Conservation (phyloP, 2,329 filamentous ascomycete species). For the Botryotinia calthae region DNA sequence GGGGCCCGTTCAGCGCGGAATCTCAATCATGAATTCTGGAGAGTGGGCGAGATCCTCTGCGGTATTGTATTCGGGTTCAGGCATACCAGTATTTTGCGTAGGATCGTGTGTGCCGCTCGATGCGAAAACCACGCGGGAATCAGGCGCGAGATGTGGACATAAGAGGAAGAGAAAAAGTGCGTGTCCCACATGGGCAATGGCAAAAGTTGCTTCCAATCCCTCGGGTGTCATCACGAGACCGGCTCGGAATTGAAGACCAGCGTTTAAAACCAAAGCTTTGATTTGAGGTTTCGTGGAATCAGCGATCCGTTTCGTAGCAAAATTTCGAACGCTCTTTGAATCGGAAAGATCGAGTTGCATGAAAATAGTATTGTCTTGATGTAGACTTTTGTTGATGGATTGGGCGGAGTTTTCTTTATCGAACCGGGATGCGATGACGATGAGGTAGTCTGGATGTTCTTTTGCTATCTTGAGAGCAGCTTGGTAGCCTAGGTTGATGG, state of each 20-base stretch:
- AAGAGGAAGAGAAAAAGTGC: constrained; percentile 50
- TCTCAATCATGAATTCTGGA: constrained; percentile 26
- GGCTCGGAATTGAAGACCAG: constrained; percentile 44
- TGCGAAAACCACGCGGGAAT: constrained; percentile 46
- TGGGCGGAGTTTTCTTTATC: constrained; percentile 33
- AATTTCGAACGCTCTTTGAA: constrained; percentile 38
- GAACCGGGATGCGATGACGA: constrained; percentile 47
- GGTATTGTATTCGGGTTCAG: constrained; percentile 42
- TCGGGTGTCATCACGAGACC: constrained; percentile 41
- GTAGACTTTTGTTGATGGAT: constrained; percentile 44
- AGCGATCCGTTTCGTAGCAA: constrained; percentile 19
- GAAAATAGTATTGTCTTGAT: constrained; percentile 44
- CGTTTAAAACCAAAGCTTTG: constrained; percentile 48
- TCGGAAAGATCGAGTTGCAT: constrained; percentile 37
- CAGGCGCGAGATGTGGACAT: constrained; percentile 40
- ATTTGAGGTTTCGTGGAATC: constrained; percentile 40
- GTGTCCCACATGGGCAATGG: constrained; percentile 50
- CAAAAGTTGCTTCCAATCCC: constrained; percentile 49
- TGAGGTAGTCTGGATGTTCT: constrained; percentile 41
- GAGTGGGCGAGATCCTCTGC: constrained; percentile 47
- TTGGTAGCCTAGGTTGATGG: constrained; percentile 45
- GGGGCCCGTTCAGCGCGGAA: constrained; percentile 27
- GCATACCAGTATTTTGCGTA: constrained; percentile 35
- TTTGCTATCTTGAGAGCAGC: constrained; percentile 43
- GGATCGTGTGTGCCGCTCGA: constrained; percentile 50